Evolutionary conservation across 2,329 filamentous ascomycete species (phyloP).

Genomic region (Didymella lethalis): DNA sequence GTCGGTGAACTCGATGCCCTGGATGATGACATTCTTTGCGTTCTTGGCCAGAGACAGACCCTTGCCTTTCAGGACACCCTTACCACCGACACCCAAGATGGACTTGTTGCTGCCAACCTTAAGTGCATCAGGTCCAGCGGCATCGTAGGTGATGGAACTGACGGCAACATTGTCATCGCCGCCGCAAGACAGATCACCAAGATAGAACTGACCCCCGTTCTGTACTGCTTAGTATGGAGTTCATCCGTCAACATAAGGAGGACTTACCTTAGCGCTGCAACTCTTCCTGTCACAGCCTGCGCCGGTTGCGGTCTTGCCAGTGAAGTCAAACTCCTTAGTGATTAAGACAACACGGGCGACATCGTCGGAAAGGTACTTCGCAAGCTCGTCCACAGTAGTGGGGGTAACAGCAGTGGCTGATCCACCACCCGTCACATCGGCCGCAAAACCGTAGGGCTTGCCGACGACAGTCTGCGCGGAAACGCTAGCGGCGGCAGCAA

Average conservation of each 20-base stretch:
- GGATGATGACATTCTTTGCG: constrained; percentile 50
- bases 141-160: constrained; percentile 47
- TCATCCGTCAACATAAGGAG: not conserved
- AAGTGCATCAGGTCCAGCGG: constrained; percentile 41
- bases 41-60: constrained; percentile 49
- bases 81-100: constrained; percentile 51
- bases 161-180: constrained; percentile 28
- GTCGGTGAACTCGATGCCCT: constrained; percentile 52
- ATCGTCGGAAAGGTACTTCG: constrained; percentile 31
- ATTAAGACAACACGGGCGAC: constrained; percentile 33
- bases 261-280: constrained; percentile 20
- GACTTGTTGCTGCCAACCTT: constrained; percentile 54
- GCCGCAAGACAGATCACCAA: constrained; percentile 34
- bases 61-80: constrained; percentile 54
- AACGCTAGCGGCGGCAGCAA: constrained; percentile 26
- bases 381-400: constrained; percentile 34
- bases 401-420: constrained; percentile 33
- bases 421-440: constrained; percentile 36
- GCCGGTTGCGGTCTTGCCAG: constrained; percentile 31
- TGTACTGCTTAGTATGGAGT: not conserved
- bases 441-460: constrained; percentile 36
- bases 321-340: constrained; percentile 38
- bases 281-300: constrained; percentile 32
- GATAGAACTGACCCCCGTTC: constrained; percentile 32
- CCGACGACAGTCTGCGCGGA: constrained; percentile 37